These are phyloP conservation scores for Aspergillus heteromorphus DNA, from an alignment of 495 filamentous ascomycete genomes.

Conservation along the genomic window DNA sequence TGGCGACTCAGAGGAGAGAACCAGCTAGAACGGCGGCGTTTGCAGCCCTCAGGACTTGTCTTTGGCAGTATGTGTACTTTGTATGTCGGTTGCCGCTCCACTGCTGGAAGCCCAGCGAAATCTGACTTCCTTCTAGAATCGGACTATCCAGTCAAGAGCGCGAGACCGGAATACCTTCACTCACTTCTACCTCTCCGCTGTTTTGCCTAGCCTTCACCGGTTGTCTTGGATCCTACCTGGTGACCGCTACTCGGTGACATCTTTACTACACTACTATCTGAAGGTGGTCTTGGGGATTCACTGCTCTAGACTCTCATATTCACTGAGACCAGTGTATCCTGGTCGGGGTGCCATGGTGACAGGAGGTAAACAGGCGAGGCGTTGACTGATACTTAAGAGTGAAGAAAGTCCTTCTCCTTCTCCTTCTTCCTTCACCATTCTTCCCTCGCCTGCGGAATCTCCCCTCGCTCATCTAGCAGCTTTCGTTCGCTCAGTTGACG, in stretches of 20 bases:
- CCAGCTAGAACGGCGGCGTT: too few species aligned
- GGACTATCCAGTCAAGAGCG: not conserved
- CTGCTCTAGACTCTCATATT: not conserved
- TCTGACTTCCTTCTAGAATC: not conserved
- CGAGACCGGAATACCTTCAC: not conserved
- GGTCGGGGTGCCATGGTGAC: not conserved
- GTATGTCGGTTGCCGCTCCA: not conserved
- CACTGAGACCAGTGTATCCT: not conserved
- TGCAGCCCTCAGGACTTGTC: not conserved
- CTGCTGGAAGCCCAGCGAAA: not conserved
- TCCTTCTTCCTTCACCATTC: not conserved
- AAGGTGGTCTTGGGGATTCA: not conserved
- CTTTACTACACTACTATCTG: too few species aligned
- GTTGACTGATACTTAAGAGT: too few species aligned
- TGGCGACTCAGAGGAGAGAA: not conserved
- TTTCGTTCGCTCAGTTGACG: too few species aligned
- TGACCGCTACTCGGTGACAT: not conserved
- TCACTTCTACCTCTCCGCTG: not conserved
- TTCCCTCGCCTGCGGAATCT: not conserved
- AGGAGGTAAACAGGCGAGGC: not conserved
- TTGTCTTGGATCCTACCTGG: not conserved
- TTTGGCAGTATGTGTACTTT: not conserved
- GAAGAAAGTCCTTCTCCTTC: not conserved
- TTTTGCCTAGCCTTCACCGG: not conserved
- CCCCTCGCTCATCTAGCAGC: too few species aligned